phyloP scores from a whole-genome alignment of 2,329 filamentous ascomycete genomes.

The Colletotrichum eleusines region DNA sequence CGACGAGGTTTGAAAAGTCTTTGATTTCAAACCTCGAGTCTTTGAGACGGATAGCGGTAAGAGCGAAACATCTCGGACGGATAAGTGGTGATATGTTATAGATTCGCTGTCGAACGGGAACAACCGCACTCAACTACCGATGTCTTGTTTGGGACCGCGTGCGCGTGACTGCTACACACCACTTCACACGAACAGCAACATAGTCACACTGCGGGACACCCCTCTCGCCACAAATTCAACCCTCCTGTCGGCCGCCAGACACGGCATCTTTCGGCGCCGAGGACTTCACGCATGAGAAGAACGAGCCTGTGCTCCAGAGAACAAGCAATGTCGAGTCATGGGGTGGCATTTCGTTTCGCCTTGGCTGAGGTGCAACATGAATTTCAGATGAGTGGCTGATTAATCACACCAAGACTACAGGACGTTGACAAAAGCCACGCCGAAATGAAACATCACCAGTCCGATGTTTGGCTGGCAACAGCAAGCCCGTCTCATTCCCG shows the following conservation, averaged over 20 bases:
- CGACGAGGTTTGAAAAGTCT: neutral
- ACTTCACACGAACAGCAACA: conserved; percentile 54
- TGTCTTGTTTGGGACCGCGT: conserved; percentile 65
- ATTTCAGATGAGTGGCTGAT: conserved; percentile 18
- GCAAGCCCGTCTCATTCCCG: conserved; percentile 12
- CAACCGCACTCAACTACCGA: conserved; percentile 62
- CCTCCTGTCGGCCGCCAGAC: conserved; percentile 63
- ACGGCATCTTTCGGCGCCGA: conserved; percentile 70
- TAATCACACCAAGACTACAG: neutral
- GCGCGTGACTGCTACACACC: conserved; percentile 65
- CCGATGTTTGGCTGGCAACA: neutral
- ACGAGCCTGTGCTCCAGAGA: conserved; percentile 34
- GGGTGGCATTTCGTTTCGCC: conserved; percentile 12
- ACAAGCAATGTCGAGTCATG: conserved; percentile 10
- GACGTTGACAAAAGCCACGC: neutral
- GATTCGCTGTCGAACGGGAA: neutral
- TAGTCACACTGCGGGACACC: conserved; percentile 58
- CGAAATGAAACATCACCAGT: conserved; percentile 21
- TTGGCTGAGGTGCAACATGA: conserved; percentile 15
- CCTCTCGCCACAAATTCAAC: conserved; percentile 58
- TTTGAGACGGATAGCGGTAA: neutral
- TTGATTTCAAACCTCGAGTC: too few species aligned
- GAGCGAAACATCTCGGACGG: neutral
- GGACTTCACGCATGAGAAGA: conserved; percentile 56
- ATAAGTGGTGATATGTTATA: neutral